Percentiles rank a stretch among this genome's conserved stretches.
Conservation (phyloP, 345 rosid species). For the Cardiospermum halicacabum region DNA sequence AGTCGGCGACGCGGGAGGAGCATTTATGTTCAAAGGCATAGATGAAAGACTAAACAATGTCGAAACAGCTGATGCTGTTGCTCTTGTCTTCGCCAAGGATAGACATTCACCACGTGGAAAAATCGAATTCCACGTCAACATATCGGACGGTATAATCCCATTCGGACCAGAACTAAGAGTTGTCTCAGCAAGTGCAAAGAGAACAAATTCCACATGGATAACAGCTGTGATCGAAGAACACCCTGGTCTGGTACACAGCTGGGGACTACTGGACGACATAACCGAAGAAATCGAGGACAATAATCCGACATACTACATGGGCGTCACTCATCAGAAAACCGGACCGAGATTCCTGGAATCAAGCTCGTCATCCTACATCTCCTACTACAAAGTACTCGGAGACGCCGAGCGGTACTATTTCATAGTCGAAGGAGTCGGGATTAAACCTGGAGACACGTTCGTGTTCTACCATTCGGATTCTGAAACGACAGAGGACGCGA, state of each 20-base stretch:
- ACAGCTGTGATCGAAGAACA: conserved; percentile 24
- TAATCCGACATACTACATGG: conserved; percentile 3
- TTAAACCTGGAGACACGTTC: conserved; percentile 31
- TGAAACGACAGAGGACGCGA: conserved; percentile 22
- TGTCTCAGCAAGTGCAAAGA: conserved; percentile 18
- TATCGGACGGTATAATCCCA: conserved; percentile 37
- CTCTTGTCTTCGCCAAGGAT: conserved; percentile 43
- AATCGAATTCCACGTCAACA: conserved; percentile 29
- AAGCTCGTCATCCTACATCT: not conserved
- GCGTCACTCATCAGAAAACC: conserved; percentile 6
- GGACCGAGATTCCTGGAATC: not conserved
- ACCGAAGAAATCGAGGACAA: conserved; percentile 4
- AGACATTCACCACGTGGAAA: too few relatives aligned
- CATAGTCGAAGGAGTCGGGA: conserved; percentile 23
- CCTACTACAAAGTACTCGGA: conserved; percentile 19
- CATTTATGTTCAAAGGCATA: conserved; percentile 21
- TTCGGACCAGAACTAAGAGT: conserved; percentile 38
- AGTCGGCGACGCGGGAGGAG: conserved; percentile 35
- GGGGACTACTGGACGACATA: conserved; percentile 24
- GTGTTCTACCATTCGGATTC: conserved; percentile 33
- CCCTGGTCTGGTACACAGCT: conserved; percentile 13
- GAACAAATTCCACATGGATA: conserved; percentile 23
- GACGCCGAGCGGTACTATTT: conserved; percentile 13
- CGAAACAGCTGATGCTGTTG: conserved; percentile 26
- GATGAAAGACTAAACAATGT: not conserved